A percentile compares a stretch with the other conserved stretches of the same genome.
phyloP scores from a whole-genome alignment of 768 basidiomycete genomes.

The Amanita pseudoporphyria region DNA sequence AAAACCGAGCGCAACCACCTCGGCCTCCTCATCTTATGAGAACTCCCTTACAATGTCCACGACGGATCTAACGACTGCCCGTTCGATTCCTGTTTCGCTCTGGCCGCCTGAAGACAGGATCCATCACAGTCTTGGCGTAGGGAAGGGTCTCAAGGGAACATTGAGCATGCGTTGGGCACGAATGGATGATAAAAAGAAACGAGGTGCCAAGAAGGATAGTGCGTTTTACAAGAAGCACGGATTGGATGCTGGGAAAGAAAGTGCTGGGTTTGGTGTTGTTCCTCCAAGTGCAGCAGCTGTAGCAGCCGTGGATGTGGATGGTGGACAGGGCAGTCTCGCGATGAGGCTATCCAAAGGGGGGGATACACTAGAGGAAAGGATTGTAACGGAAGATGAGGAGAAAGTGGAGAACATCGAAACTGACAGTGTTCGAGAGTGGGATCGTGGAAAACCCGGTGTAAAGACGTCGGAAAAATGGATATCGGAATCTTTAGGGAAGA shows the following conservation, averaged over 20 bases:
- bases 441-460: conserved; percentile 4
- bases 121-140: conserved; percentile 58
- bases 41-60: not conserved
- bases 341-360: not conserved
- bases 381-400: conserved; percentile 11
- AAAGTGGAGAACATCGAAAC: not conserved
- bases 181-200: conserved; percentile 65
- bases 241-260: conserved; percentile 10
- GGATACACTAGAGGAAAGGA: conserved; percentile 6
- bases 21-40: not conserved
- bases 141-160: conserved; percentile 54
- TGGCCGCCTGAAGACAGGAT: conserved; percentile 81
- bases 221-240: conserved; percentile 77
- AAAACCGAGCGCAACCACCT: conserved; percentile 36
- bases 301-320: not conserved
- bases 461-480: not conserved
- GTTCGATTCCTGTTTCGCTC: conserved; percentile 58
- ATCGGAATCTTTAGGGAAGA: not conserved
- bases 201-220: conserved; percentile 62
- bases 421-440: conserved; percentile 4
- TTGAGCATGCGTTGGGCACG: conserved; percentile 74
- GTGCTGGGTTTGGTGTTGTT: not conserved
- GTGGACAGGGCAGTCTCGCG: not conserved
- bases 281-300: conserved; percentile 1
- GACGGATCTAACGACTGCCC: conserved; percentile 52